These are phyloP conservation scores for Rosellinia necatrix DNA, from an alignment of 2,329 filamentous ascomycete species.

Conservation along the genomic window DNA sequence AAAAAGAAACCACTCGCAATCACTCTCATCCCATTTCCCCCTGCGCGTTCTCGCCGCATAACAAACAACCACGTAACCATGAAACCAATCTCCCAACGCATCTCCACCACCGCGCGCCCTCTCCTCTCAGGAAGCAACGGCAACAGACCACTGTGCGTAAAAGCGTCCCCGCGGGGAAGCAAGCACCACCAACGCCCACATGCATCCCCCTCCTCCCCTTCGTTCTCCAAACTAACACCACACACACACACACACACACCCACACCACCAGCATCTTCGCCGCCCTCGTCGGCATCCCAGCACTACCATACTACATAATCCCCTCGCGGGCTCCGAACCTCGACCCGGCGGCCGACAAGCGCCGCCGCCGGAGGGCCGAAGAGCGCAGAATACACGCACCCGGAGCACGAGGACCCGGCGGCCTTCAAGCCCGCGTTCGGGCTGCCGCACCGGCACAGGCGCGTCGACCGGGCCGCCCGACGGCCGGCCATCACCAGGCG, in stretches of 20 bases:
- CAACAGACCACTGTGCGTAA: slow-evolving; percentile 22
- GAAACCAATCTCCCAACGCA: too few species aligned
- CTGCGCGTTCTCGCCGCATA: too few species aligned
- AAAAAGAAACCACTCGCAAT: not conserved
- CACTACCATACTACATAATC: slow-evolving; percentile 25
- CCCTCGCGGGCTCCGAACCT: slow-evolving; percentile 7
- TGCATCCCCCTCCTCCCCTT: not conserved
- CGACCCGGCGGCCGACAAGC: slow-evolving; percentile 22
- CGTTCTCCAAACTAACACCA: not conserved
- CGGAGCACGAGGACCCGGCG: slow-evolving; percentile 28
- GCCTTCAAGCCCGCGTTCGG: slow-evolving; percentile 28
- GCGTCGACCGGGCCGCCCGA: slow-evolving; percentile 29
- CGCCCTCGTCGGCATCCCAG: slow-evolving; percentile 17
- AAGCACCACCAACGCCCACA: too few species aligned
- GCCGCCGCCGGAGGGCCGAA: too few species aligned
- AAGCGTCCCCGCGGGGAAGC: not conserved
- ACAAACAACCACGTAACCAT: too few species aligned
- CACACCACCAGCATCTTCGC: slow-evolving; percentile 24
- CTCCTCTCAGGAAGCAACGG: slow-evolving; percentile 1
- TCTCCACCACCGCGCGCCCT: slow-evolving; percentile 15
- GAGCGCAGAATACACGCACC: not conserved
- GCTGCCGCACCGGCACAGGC: slow-evolving; percentile 23
- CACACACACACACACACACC: too few species aligned
- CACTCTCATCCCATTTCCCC: not conserved
- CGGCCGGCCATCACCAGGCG: slow-evolving; percentile 23